Conservation (phyloP, 176 grass and related monocot species). For the Cenchrus americanus region DNA sequence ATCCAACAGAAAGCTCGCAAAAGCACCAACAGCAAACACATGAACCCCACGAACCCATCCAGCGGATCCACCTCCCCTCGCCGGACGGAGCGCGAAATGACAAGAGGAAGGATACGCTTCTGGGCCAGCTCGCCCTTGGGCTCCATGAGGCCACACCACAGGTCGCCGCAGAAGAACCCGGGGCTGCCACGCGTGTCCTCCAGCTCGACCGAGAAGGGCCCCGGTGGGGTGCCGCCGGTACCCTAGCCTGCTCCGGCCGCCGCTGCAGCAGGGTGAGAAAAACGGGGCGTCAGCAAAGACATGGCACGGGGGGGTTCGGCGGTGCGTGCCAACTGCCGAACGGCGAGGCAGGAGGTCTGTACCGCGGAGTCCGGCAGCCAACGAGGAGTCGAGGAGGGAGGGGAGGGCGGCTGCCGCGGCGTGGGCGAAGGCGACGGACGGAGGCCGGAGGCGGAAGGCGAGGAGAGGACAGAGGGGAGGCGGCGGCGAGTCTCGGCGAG, state of each 20-base stretch:
- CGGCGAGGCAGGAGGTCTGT: neutral
- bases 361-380: slow-evolving; percentile 7
- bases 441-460: neutral
- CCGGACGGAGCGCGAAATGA: slow-evolving; percentile 10
- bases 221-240: slow-evolving; percentile 10
- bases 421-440: neutral
- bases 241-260: slow-evolving; percentile 47
- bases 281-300: neutral
- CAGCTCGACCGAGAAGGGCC: slow-evolving; percentile 60
- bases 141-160: slow-evolving; percentile 95
- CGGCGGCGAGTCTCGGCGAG: slow-evolving; percentile 19
- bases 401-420: neutral
- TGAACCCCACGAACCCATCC: neutral
- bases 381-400: neutral
- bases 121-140: slow-evolving; percentile 53
- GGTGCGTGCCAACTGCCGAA: neutral
- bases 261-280: slow-evolving; percentile 35
- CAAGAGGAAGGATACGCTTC: slow-evolving; percentile 68
- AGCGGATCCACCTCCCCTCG: slow-evolving; percentile 11
- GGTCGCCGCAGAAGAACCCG: slow-evolving; percentile 87
- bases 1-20: slow-evolving; percentile 28
- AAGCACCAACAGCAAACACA: neutral
- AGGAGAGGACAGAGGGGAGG: neutral
- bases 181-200: slow-evolving; percentile 59
- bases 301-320: neutral